Evolutionary conservation across 352 stramenopile species (phyloP).

Genomic region (Phytophthora brassicae): DNA sequence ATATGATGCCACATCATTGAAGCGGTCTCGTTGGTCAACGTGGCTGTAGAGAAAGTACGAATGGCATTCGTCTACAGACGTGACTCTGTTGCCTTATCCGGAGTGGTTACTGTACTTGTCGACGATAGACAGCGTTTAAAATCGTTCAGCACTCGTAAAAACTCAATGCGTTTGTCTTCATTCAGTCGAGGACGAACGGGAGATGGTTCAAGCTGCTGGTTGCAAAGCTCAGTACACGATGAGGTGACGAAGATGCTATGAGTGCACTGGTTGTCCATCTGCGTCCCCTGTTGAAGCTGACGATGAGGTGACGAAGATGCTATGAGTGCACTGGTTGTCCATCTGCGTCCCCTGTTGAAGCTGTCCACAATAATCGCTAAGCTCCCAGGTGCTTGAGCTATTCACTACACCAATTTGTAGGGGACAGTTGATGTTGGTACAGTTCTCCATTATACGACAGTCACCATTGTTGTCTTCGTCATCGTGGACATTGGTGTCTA

Average conservation of each 20-base stretch:
- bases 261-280: background rate
- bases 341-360: background rate
- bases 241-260: too few species aligned
- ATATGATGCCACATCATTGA: constrained; percentile 10
- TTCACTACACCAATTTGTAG: background rate
- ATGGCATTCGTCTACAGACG: constrained; percentile 29
- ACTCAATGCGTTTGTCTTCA: constrained; percentile 39
- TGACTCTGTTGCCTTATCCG: constrained; percentile 19
- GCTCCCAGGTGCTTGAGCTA: too few species aligned
- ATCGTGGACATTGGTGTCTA: background rate
- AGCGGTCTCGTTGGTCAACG: too few species aligned
- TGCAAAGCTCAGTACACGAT: too few species aligned
- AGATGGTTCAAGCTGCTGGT: constrained; percentile 1
- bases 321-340: background rate
- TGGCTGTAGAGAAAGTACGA: constrained; percentile 15
- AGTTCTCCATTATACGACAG: background rate
- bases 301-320: too few species aligned
- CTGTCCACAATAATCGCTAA: too few species aligned
- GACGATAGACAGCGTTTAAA: constrained; percentile 51
- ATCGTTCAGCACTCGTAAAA: constrained; percentile 43
- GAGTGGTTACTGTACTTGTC: too few species aligned
- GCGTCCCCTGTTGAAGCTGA: background rate
- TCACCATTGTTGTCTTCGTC: background rate
- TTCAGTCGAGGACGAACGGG: constrained; percentile 9
- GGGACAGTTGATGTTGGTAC: background rate